Evolutionary conservation across 2,329 filamentous ascomycete genomes (phyloP).

Genomic region (Alternaria alternata): DNA sequence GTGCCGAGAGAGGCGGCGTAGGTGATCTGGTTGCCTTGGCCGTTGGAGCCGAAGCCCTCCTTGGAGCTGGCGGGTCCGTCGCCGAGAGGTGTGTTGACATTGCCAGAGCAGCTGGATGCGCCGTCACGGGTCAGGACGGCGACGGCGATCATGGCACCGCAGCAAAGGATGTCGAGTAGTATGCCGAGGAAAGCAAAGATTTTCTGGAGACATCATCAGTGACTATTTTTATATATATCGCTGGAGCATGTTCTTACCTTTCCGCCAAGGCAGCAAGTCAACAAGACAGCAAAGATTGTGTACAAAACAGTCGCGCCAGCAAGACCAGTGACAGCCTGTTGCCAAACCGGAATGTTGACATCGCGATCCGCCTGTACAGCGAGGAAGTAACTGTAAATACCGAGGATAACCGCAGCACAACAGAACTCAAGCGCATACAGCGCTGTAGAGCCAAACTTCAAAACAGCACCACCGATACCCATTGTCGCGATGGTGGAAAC

Average conservation of each 20-base stretch:
- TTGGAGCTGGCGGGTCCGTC: constrained; percentile 63
- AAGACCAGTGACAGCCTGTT: constrained; percentile 76
- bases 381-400: constrained; percentile 83
- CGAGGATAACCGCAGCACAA: constrained; percentile 76
- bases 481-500: constrained; percentile 52
- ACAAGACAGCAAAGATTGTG: constrained; percentile 72
- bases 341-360: constrained; percentile 68
- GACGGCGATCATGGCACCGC: constrained; percentile 81
- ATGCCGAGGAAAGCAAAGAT: constrained; percentile 78
- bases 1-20: constrained; percentile 60
- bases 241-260: constrained; percentile 52
- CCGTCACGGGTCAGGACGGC: constrained; percentile 77
- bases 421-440: constrained; percentile 78
- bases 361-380: constrained; percentile 73
- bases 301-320: constrained; percentile 79
- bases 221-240: too few relatives aligned
- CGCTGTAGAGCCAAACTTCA: constrained; percentile 75
- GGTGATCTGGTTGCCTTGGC: constrained; percentile 51
- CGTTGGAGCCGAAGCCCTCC: constrained; percentile 58
- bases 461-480: constrained; percentile 67
- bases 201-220: constrained; percentile 10
- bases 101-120: constrained; percentile 69
- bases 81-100: constrained; percentile 74
- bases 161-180: constrained; percentile 78
- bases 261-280: constrained; percentile 83